Percentiles rank a stretch among this genome's conserved stretches.
phyloP scores from a whole-genome alignment of 768 basidiomycete genomes.

The Cantharellus cinnabarinus region DNA sequence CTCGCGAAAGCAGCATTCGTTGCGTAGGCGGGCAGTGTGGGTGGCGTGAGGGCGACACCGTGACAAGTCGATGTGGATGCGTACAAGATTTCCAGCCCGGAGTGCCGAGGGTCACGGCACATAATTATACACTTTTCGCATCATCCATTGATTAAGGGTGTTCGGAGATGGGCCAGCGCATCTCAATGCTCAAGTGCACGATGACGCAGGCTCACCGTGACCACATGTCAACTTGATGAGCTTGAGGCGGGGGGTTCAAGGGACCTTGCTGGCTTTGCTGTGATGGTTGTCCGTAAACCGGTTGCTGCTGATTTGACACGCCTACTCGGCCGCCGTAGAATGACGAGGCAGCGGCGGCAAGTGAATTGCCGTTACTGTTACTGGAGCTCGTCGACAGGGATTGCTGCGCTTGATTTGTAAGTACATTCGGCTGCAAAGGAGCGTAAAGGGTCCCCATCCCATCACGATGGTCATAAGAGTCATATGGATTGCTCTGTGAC shows the following conservation, averaged over 20 bases:
- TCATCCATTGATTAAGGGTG: no score
- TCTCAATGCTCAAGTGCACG: no score
- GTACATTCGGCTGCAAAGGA: slow-evolving; percentile 44
- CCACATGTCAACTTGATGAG: slow-evolving; percentile 19
- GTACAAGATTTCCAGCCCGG: no score
- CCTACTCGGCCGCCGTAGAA: neutral
- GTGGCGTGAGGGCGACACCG: no score
- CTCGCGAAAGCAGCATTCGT: no score
- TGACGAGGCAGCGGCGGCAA: neutral
- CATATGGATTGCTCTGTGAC: slow-evolving; percentile 16
- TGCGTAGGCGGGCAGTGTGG: no score
- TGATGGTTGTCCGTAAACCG: neutral
- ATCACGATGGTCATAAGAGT: slow-evolving; percentile 14
- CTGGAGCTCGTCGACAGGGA: slow-evolving; percentile 23
- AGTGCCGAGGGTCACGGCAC: no score
- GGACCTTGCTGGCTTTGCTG: neutral
- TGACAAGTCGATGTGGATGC: no score
- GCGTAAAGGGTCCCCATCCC: slow-evolving; percentile 39
- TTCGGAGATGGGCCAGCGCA: no score
- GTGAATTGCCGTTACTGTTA: neutral
- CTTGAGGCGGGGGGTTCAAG: neutral
- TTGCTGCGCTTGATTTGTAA: slow-evolving; percentile 12
- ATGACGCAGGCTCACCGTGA: slow-evolving; percentile 14
- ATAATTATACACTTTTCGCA: no score
- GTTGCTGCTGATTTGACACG: neutral